These are phyloP conservation scores for Penicillium sp. DNA, from an alignment of 2,329 filamentous ascomycete genomes.

Conservation along the genomic window DNA sequence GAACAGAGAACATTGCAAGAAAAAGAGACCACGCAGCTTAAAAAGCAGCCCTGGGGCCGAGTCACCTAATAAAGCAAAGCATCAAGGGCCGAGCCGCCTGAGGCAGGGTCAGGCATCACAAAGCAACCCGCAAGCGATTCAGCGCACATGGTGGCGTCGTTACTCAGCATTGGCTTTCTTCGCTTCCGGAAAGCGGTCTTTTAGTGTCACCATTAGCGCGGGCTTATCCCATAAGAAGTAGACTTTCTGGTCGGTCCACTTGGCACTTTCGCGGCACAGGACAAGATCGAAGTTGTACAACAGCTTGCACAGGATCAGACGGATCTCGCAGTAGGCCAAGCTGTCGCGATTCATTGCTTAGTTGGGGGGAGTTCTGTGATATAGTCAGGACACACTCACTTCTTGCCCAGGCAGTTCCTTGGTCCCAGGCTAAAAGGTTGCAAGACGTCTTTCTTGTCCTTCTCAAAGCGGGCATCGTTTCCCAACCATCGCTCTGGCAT, in stretches of 20 bases:
- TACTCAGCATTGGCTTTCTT: not conserved
- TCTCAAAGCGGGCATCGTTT: conserved; percentile 12
- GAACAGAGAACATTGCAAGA: no score
- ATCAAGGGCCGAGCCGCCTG: no score
- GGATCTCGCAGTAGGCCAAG: conserved; percentile 27
- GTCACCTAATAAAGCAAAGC: no score
- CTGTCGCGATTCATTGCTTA: conserved; percentile 1
- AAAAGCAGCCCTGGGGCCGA: no score
- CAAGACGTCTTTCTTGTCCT: conserved; percentile 25
- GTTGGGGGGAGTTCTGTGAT: no score
- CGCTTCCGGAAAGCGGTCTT: conserved; percentile 6
- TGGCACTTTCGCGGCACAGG: conserved; percentile 10
- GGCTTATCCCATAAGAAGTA: conserved; percentile 31
- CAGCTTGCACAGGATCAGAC: conserved; percentile 27
- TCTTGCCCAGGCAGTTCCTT: conserved; percentile 36
- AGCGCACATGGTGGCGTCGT: not conserved
- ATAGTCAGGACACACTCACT: conserved; percentile 11
- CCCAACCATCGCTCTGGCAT: conserved; percentile 37
- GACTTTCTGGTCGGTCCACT: conserved; percentile 24
- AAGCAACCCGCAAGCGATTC: no score
- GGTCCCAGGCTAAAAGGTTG: conserved; percentile 39
- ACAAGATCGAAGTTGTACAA: conserved; percentile 27
- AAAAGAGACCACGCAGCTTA: no score
- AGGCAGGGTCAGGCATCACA: no score
- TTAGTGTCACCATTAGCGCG: conserved; percentile 19